Evolutionary conservation across 306 rosid species (phyloP), one percentile per base, ranked within the genome.

Genomic region (Glycine soja): DNA sequence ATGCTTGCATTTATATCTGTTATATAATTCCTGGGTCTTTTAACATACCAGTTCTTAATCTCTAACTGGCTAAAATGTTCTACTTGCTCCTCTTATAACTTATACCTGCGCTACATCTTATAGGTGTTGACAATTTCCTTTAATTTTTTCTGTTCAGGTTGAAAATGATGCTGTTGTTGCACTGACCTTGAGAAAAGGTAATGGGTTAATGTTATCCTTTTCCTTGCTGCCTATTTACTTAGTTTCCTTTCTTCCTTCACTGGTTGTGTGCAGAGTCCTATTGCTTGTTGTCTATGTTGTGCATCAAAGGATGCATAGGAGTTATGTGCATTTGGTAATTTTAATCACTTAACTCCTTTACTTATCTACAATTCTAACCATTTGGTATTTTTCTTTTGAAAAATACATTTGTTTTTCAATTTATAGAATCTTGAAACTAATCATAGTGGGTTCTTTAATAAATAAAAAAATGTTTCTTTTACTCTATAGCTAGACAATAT

Each of bases 101-200:
- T 75, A 3, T 57, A 19, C 70, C 14, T 10, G 43, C 19, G 12
- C 14, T 10, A 34, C 19, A 18, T 45, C 46, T 53, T 7, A 7
- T 34, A 45, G 45, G 57, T 72, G 70, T 46, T 78, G 45, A 46
- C 18, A 56, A 24, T 85, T 32, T 58, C 59, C 19, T 16, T 6
- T 34, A 63, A 36, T 36, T 36, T 36, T 6, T 24, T 24, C 42
- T 45, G 36, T 85, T 64, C 95, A 95, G 97, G 95, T 95, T 74
- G 98, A 92, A 85, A 95, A 91, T 69, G 97, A 95, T 76, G 89
- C 90, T 14, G 91, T 92, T 74, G 91, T 95, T 77, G 97, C 97
- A 46, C 87, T 95, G 85, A 87, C 98, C 63, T 84, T 92, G 83
- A 87, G 90, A 89, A 92, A 92, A 90, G 98, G 97, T 90, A 66